phyloP scores from a whole-genome alignment of 805 yeast genomes.

The Danielia reshetovae region DNA sequence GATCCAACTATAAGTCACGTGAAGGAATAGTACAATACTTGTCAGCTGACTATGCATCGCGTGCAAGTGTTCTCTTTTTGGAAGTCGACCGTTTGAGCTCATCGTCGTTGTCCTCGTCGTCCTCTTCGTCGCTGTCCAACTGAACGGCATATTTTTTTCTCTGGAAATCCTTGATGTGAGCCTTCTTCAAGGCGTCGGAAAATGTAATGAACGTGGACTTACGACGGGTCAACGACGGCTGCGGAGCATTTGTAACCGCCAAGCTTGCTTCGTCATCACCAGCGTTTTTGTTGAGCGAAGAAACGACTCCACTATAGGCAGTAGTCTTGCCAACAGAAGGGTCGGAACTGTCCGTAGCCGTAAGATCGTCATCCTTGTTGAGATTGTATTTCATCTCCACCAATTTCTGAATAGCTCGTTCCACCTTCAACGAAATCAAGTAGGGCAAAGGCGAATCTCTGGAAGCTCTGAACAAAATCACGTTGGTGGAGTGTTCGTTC shows the following conservation, averaged over 20 bases:
- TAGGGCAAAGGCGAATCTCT: conserved; percentile 87
- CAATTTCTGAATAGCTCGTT: conserved; percentile 31
- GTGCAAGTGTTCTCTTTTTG: too few relatives aligned
- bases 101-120: conserved; percentile 34
- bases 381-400: conserved; percentile 29
- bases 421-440: conserved; percentile 37
- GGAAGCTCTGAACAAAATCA: conserved; percentile 78
- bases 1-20: too few relatives aligned
- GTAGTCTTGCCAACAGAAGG: conserved; percentile 11
- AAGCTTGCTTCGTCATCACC: conserved; percentile 2
- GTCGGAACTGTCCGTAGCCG: conserved; percentile 9
- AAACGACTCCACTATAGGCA: background rate
- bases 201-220: conserved; percentile 40
- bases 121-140: conserved; percentile 30
- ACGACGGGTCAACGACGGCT: conserved; percentile 14
- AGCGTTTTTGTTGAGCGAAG: background rate
- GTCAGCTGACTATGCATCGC: too few relatives aligned
- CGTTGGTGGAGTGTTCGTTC: conserved; percentile 93
- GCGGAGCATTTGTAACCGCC: conserved; percentile 2
- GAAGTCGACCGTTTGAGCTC: too few relatives aligned
- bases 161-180: conserved; percentile 85
- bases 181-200: conserved; percentile 60
- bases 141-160: conserved; percentile 43
- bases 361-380: conserved; percentile 4
- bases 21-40: too few relatives aligned